Conservation (phyloP, 208 protist genomes). For the Giardia duodenalis region DNA sequence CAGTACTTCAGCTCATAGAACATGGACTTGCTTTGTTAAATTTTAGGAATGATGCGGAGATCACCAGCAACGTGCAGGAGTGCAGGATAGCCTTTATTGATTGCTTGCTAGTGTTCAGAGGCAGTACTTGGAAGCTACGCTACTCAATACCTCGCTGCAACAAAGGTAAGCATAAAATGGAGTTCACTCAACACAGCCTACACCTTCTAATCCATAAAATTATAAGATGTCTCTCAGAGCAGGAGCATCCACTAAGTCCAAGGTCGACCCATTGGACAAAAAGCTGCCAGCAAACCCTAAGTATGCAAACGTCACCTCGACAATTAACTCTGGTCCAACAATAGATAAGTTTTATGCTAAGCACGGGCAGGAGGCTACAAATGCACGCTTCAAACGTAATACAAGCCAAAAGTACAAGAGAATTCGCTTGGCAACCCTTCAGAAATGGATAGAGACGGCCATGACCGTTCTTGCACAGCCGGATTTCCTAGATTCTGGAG, state of each 20-base stretch:
- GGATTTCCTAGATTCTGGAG: slow-evolving; percentile 1
- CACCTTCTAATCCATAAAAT: too few relatives aligned
- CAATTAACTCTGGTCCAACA: background rate
- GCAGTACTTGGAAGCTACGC: too few relatives aligned
- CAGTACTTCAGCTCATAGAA: background rate
- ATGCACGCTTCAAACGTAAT: background rate
- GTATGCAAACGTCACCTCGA: slow-evolving; percentile 1
- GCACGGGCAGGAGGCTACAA: background rate
- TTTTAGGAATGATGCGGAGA: too few relatives aligned
- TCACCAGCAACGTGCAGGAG: too few relatives aligned
- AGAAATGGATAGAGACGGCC: slow-evolving; percentile 23
- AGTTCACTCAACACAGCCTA: too few relatives aligned
- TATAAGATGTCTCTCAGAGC: background rate
- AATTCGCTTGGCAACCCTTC: background rate
- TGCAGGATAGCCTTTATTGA: too few relatives aligned
- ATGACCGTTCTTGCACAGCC: slow-evolving; percentile 17
- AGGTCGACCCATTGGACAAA: background rate
- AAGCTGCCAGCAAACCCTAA: background rate
- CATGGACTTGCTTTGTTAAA: background rate
- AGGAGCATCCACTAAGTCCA: background rate
- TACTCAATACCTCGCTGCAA: too few relatives aligned
- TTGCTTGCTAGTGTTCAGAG: too few relatives aligned
- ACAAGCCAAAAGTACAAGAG: slow-evolving; percentile 7
- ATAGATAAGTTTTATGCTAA: slow-evolving; percentile 26
- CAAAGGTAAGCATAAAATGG: too few relatives aligned